phyloP scores from a whole-genome alignment of 2,329 filamentous ascomycete species.

The Neonectria coccinea region DNA sequence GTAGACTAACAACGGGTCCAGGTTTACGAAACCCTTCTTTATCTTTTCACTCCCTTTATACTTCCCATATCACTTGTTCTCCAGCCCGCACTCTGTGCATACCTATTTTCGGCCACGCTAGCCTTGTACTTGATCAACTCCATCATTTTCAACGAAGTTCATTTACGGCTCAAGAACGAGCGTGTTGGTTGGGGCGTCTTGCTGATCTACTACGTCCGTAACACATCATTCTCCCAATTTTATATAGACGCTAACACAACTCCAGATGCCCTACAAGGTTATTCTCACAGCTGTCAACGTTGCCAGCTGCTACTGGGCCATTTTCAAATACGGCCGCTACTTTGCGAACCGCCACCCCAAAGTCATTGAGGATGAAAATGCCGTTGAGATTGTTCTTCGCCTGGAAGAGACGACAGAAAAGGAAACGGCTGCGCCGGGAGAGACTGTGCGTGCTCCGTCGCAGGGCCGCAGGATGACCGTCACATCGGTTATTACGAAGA shows the following conservation, averaged over 20 bases:
- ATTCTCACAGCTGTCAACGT: conserved; percentile 18
- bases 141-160: conserved; percentile 24
- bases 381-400: conserved; percentile 23
- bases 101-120: conserved; percentile 12
- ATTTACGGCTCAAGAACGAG: conserved; percentile 24
- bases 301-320: conserved; percentile 25
- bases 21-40: conserved; percentile 25
- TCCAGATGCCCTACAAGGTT: conserved; percentile 27
- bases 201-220: conserved; percentile 23
- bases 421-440: no score
- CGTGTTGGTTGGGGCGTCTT: conserved; percentile 19
- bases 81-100: conserved; percentile 17
- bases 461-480: conserved; percentile 1
- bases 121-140: conserved; percentile 12
- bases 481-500: background rate
- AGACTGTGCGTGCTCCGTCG: background rate
- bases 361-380: conserved; percentile 24
- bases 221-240: no score
- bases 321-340: conserved; percentile 27
- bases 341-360: conserved; percentile 28
- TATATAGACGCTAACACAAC: background rate
- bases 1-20: background rate
- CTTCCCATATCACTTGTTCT: conserved; percentile 22
- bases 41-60: conserved; percentile 25
- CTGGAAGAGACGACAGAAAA: background rate